Evolutionary conservation across 1,139 yeast genomes (phyloP), one percentile per base, ranked within the genome.

Genomic region (Debaryomyces sp.): DNA sequence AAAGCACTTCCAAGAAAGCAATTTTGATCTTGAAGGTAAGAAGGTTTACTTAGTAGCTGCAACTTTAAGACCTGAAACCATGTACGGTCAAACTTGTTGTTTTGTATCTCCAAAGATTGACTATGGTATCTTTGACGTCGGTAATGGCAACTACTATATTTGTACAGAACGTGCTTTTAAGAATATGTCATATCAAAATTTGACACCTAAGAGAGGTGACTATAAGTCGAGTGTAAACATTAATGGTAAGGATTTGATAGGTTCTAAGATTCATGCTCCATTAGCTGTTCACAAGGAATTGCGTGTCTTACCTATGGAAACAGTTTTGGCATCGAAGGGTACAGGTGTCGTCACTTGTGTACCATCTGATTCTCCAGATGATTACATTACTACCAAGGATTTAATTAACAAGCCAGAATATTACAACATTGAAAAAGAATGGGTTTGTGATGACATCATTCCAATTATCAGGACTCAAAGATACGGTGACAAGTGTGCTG

Each of bases 271-370:
- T 60, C 73, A 78, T 58, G 96, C 99, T 32, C 99, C 99, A 52
- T 75, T 88, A 58, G 82, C 97, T 13, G 78, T 78, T 17, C 76
- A 84, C 67, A 75, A 83, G 49, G 84, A 88, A 60, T 77, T 94
- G 58, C 81, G 95, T 63, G 87, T 95, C 51, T 80, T 94, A 60
- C 99, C 99, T 57, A 94, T 94, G 99, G 98, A 94, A 71, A 90
- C 97, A 33, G 94, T 95, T 50, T 78, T 94, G 68, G 96, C 96
- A 37, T 79, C 85, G 51, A 94, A 95, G 77, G 99, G 99, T 80
- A 95, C 99, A 45, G 99, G 98, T 76, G 98, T 94, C 40, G 99
- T 95, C 51, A 94, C 98, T 12, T 95, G 97, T 77, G 99, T 92
- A 55, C 99, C 99, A 55, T 87, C 96, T 13, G 97, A 92, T 71